Evolutionary conservation across 2,329 filamentous ascomycete genomes (phyloP), one percentile per base, ranked within the genome.

Genomic region (Cladosporium sp.): DNA sequence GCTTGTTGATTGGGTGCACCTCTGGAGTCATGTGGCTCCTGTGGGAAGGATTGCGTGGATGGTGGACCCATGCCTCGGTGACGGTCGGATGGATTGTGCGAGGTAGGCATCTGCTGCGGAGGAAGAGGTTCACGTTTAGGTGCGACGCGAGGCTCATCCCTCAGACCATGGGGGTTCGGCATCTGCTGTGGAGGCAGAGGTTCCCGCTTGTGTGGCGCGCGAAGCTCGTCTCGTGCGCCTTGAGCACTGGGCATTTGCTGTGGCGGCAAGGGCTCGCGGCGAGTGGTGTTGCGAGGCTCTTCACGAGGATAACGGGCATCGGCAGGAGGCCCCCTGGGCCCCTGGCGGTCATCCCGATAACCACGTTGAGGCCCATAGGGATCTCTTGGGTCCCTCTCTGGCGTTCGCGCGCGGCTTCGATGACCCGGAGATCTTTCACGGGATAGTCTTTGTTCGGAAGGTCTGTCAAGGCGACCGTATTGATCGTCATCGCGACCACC

Each of bases 391-490:
- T 64, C 62, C 23, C 77, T 72, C 28, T 78, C 78, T 21, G 80
- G 79, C 3, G 79, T 79, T 66, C 79, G 75, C 29, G 70, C 71
- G 58, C 79, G 75, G 33, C 72, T 69, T 55, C 76, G 76, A 50
- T 75, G 76, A 33, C 77, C 72, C 33, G 79, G 80, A 23, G 81
- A 82, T 33, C 73, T 72, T 79, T 61, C 80, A 78, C 31, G 78
- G 74, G 29, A 69, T 35, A 23, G 69, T 18, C 72, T 69, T 21
- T 72, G 67, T 46, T 83, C 81, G 29, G 68, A 71, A 1, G 78
- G 76, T 40, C 80, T 76, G 21, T 83, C 81, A 21, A 80, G 76
- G 64, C 82, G 76, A 35, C 81, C 80, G 66, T 81, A 80, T 8
- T 80, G 77, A 31, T 73, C 73, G 28, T 76, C 64, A 35, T 46